phyloP scores from a whole-genome alignment of 169 alveolate species.

The Plasmodium coatneyi region DNA sequence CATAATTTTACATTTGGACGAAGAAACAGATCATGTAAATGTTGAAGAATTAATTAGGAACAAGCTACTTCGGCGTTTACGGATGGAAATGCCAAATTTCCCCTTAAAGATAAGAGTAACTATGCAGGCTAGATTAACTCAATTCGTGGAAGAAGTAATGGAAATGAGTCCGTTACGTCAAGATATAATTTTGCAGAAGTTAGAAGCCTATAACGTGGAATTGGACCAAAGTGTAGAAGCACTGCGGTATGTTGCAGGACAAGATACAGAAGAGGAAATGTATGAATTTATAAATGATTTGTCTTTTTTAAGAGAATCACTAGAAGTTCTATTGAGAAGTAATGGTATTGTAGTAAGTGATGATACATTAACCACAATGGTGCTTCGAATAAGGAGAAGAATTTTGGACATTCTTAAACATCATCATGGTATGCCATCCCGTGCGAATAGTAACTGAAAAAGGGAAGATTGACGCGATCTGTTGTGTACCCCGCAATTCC shows the following conservation, averaged over 20 bases:
- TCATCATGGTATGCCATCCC: neutral
- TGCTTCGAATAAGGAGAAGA: conserved; percentile 13
- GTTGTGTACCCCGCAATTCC: neutral
- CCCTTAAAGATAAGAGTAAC: neutral
- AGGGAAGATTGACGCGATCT: neutral
- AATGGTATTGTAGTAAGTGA: neutral
- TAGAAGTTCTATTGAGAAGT: neutral
- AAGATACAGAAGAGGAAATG: neutral
- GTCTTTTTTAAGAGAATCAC: neutral
- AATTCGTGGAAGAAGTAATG: neutral
- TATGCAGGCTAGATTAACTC: neutral
- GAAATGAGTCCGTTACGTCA: neutral
- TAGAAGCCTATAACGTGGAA: neutral
- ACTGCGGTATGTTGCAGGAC: neutral
- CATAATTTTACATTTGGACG: neutral
- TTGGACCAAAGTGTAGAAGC: neutral
- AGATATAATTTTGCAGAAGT: neutral
- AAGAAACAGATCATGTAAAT: neutral
- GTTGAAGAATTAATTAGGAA: conserved; percentile 1
- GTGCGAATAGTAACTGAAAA: neutral
- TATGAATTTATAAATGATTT: neutral
- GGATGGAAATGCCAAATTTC: neutral
- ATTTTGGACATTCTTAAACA: neutral
- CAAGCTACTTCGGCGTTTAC: neutral
- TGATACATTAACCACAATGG: neutral